Conservation (phyloP, 2,329 filamentous ascomycete genomes). For the Ophiosphaerella narmari region DNA sequence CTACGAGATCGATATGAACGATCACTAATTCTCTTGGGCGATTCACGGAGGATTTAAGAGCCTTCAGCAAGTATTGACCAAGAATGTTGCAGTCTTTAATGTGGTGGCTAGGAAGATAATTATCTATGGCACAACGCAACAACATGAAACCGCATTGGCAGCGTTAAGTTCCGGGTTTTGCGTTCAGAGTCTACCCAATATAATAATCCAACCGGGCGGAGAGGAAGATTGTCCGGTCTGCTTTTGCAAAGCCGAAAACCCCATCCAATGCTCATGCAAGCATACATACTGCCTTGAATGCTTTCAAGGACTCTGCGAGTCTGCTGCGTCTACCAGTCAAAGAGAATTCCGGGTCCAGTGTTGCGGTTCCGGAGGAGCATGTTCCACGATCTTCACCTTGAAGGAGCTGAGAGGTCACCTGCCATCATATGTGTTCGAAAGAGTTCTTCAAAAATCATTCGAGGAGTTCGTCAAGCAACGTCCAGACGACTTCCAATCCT, state of each 20-base stretch:
- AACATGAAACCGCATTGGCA: constrained; percentile 6
- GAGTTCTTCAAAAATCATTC: constrained; percentile 11
- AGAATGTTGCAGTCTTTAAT: constrained; percentile 7
- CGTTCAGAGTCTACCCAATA: background rate
- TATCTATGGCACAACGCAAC: constrained; percentile 9
- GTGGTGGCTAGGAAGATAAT: constrained; percentile 6
- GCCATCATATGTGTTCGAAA: constrained; percentile 10
- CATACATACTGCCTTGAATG: constrained; percentile 15
- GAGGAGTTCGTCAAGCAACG: constrained; percentile 8
- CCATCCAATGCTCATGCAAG: constrained; percentile 4
- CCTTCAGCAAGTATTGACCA: constrained; percentile 8
- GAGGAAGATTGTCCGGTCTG: constrained; percentile 14
- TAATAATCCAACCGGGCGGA: background rate
- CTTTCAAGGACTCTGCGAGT: constrained; percentile 12
- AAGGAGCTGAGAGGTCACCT: constrained; percentile 5
- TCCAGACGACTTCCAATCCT: constrained; percentile 40
- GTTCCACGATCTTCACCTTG: constrained; percentile 4
- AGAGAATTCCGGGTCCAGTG: constrained; percentile 8
- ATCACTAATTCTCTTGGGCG: constrained; percentile 8
- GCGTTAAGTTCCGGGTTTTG: background rate
- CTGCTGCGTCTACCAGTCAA: constrained; percentile 9
- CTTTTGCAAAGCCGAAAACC: constrained; percentile 12
- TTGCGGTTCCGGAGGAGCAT: constrained; percentile 10
- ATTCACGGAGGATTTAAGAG: constrained; percentile 10
- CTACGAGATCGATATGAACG: constrained; percentile 8